Evolutionary conservation across 768 basidiomycete species (phyloP).

Genomic region (Galerina marginata): DNA sequence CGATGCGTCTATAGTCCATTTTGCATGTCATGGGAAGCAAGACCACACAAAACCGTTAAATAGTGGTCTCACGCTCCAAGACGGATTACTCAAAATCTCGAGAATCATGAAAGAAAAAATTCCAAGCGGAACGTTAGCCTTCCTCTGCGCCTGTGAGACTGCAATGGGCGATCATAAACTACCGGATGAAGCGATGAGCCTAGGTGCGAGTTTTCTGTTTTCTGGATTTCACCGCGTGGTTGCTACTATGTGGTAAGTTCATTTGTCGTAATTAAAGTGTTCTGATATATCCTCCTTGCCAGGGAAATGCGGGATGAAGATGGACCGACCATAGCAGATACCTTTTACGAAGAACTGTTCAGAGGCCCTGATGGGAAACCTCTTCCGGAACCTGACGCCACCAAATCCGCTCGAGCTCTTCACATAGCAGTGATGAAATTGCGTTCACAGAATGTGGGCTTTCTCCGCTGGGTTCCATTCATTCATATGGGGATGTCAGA

Average conservation of each 20-base stretch:
- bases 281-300: neutral
- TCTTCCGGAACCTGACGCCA: neutral
- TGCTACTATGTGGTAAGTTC: slow-evolving; percentile 28
- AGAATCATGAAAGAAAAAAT: slow-evolving; percentile 25
- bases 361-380: slow-evolving; percentile 6
- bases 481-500: neutral
- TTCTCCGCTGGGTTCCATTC: neutral
- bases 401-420: slow-evolving; percentile 7
- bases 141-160: slow-evolving; percentile 40
- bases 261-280: neutral
- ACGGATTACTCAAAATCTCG: slow-evolving; percentile 20
- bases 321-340: slow-evolving; percentile 17
- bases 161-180: slow-evolving; percentile 27
- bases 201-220: slow-evolving; percentile 29
- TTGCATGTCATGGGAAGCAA: slow-evolving; percentile 38
- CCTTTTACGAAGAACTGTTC: slow-evolving; percentile 20
- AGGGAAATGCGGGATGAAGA: slow-evolving; percentile 20
- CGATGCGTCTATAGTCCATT: slow-evolving; percentile 28
- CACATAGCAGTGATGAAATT: neutral
- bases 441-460: neutral
- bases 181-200: slow-evolving; percentile 31
- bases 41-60: slow-evolving; percentile 29
- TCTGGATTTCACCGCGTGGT: slow-evolving; percentile 29
- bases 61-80: slow-evolving; percentile 26
- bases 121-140: slow-evolving; percentile 27